A percentile compares a stretch with the other conserved stretches of the same genome.
phyloP scores from a whole-genome alignment of 1,284 basidiomycete species.

The Serendipita sp. region DNA sequence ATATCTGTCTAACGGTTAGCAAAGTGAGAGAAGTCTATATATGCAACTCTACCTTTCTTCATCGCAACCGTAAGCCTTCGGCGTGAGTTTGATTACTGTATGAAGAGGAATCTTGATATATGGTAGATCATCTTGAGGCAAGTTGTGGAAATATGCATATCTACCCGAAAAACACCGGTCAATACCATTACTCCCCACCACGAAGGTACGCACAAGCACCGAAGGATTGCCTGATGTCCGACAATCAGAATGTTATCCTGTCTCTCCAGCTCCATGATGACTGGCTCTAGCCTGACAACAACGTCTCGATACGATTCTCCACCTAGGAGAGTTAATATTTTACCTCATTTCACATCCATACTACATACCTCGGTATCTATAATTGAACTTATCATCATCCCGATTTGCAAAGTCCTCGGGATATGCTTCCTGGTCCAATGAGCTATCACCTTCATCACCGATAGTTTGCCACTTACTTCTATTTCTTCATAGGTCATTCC shows the following conservation, averaged over 20 bases:
- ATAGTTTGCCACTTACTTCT: conserved; percentile 39
- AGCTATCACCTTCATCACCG: background rate
- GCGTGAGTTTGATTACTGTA: conserved; percentile 95
- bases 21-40: background rate
- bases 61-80: conserved; percentile 96
- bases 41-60: conserved; percentile 62
- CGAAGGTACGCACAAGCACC: conserved; percentile 54
- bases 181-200: background rate
- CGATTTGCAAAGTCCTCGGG: conserved; percentile 98
- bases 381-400: conserved; percentile 99
- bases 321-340: conserved; percentile 23
- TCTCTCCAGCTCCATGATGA: conserved; percentile 97
- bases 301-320: conserved; percentile 95
- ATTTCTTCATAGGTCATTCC: conserved; percentile 99
- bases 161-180: conserved; percentile 22
- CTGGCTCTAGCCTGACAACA: conserved; percentile 90
- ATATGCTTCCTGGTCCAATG: conserved; percentile 58
- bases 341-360: conserved; percentile 16
- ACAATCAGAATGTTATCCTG: conserved; percentile 96
- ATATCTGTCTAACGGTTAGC: conserved; percentile 35
- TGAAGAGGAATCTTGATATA: conserved; percentile 97
- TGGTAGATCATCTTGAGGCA: conserved; percentile 86
- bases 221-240: conserved; percentile 89
- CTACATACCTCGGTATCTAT: conserved; percentile 69
- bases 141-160: conserved; percentile 90